Conservation (phyloP, 2,329 filamentous ascomycete species). For the Hysterium pulicare region DNA sequence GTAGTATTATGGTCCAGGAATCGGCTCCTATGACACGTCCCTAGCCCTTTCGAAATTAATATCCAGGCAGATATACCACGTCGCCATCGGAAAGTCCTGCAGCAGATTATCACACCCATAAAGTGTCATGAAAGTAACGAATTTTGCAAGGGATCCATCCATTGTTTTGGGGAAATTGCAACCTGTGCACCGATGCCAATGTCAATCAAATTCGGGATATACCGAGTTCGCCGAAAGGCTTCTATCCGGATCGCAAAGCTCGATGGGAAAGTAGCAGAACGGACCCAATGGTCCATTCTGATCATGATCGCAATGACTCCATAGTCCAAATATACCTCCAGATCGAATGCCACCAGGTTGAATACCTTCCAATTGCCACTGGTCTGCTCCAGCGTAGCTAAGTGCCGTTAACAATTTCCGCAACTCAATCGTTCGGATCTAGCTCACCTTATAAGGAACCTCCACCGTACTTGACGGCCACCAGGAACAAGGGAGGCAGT, state of each 20-base stretch:
- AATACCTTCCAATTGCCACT: constrained; percentile 24
- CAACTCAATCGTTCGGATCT: background rate
- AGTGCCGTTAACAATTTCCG: background rate
- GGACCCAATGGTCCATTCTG: constrained; percentile 5
- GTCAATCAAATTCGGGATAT: too few relatives aligned
- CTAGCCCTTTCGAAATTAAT: too few relatives aligned
- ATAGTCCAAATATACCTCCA: constrained; percentile 22
- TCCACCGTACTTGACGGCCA: constrained; percentile 18
- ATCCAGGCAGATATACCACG: too few relatives aligned
- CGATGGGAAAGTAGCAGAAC: constrained; percentile 4
- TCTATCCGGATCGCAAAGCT: background rate
- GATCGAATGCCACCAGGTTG: constrained; percentile 22
- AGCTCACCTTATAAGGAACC: constrained; percentile 20
- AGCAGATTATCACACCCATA: too few relatives aligned
- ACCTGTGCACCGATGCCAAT: too few relatives aligned
- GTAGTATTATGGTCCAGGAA: too few relatives aligned
- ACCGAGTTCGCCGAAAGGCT: too few relatives aligned
- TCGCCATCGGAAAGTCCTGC: too few relatives aligned
- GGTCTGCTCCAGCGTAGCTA: constrained; percentile 20
- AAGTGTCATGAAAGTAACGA: too few relatives aligned
- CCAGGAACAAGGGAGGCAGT: constrained; percentile 14
- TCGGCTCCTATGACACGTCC: too few relatives aligned
- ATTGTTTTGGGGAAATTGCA: too few relatives aligned
- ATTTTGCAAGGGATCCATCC: too few relatives aligned
- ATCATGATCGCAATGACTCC: constrained; percentile 13